A percentile compares a stretch with the other conserved stretches of the same genome.
These are phyloP conservation scores for Suhomyces maxii DNA, from an alignment of 1,139 yeast species.

Conservation along the genomic window DNA sequence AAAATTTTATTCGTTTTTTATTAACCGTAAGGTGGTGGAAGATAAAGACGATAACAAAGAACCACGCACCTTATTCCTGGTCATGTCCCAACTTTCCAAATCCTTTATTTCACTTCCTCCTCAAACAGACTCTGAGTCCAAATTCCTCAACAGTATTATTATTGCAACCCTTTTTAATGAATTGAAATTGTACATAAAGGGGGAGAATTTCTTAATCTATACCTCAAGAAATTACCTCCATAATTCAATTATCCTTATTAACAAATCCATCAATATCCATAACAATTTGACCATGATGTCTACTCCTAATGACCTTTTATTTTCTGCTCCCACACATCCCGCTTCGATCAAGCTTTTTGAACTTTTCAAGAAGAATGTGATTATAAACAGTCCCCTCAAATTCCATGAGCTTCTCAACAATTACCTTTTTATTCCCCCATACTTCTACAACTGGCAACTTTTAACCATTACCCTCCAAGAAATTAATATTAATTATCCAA, in stretches of 20 bases:
- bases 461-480: conserved; percentile 43
- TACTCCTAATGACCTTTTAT: conserved; percentile 6
- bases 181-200: conserved; percentile 34
- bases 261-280: conserved; percentile 34
- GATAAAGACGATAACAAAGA: not conserved
- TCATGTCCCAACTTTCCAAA: conserved; percentile 17
- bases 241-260: conserved; percentile 47
- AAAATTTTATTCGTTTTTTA: conserved; percentile 36
- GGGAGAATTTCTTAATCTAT: conserved; percentile 32
- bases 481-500: conserved; percentile 15
- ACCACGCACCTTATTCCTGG: conserved; percentile 7
- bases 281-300: conserved; percentile 9
- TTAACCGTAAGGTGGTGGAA: conserved; percentile 24
- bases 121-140: conserved; percentile 20
- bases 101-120: conserved; percentile 23
- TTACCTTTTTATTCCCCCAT: conserved; percentile 40
- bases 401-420: conserved; percentile 45
- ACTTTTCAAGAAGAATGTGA: conserved; percentile 43
- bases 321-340: conserved; percentile 6
- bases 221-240: conserved; percentile 45
- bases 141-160: conserved; percentile 35
- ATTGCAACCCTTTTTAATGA: conserved; percentile 44
- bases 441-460: conserved; percentile 41
- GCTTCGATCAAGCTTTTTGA: conserved; percentile 24
- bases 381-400: conserved; percentile 45